phyloP scores from a whole-genome alignment of 306 rosid genomes.

The Senna siamea region DNA sequence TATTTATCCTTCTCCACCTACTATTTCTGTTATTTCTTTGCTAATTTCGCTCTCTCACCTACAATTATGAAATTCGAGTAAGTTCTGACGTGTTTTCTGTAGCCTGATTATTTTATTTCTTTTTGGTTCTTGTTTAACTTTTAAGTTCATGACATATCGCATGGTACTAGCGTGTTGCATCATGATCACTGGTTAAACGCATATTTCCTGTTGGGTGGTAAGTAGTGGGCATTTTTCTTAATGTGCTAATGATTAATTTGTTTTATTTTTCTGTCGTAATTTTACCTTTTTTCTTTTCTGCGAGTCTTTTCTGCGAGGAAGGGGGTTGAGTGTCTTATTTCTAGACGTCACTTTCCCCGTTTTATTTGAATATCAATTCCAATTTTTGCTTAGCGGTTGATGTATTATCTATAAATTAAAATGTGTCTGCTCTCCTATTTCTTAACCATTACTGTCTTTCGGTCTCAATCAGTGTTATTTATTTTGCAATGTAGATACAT shows the following conservation, averaged over 20 bases:
- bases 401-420: neutral
- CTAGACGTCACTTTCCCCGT: neutral
- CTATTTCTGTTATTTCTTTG: neutral
- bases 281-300: no score
- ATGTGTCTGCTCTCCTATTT: neutral
- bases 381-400: neutral
- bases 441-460: neutral
- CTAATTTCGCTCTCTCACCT: neutral
- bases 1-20: neutral
- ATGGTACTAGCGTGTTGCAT: neutral
- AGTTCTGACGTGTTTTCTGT: neutral
- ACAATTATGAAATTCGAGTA: neutral
- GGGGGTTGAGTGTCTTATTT: neutral
- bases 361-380: neutral
- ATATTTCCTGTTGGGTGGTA: neutral
- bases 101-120: neutral
- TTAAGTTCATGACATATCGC: neutral
- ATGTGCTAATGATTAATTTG: neutral
- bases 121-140: neutral
- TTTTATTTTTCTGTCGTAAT: neutral
- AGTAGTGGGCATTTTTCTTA: neutral
- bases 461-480: neutral
- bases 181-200: neutral
- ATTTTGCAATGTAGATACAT: constrained; percentile 67
- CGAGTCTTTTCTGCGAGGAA: no score